phyloP scores from a whole-genome alignment of 2,329 filamentous ascomycete genomes.

The Diaporthe sp. region DNA sequence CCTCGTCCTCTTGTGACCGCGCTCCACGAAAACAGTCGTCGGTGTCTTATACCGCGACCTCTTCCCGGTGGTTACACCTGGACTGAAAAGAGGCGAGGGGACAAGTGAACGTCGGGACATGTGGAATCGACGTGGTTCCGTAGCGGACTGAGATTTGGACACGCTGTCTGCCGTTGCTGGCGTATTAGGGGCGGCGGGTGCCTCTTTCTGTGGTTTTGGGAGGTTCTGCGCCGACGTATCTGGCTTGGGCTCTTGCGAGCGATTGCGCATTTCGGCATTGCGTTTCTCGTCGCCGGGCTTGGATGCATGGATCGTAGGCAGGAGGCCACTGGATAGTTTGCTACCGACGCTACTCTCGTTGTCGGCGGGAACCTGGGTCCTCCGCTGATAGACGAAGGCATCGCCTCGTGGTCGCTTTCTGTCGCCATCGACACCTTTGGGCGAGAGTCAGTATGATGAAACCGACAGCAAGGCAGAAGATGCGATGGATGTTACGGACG shows the following conservation, averaged over 20 bases:
- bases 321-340: slow-evolving; percentile 39
- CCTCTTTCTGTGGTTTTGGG: not conserved
- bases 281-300: slow-evolving; percentile 49
- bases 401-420: slow-evolving; percentile 64
- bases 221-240: not conserved
- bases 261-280: slow-evolving; percentile 38
- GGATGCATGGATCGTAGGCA: slow-evolving; percentile 62
- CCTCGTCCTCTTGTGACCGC: slow-evolving; percentile 49
- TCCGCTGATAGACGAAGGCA: slow-evolving; percentile 67
- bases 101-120: slow-evolving; percentile 61
- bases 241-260: not conserved
- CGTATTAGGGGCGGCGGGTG: not conserved
- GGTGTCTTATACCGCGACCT: slow-evolving; percentile 48
- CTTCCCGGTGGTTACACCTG: slow-evolving; percentile 50
- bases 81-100: slow-evolving; percentile 41
- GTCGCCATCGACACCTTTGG: slow-evolving; percentile 61
- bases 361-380: slow-evolving; percentile 48
- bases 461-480: slow-evolving; percentile 24
- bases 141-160: slow-evolving; percentile 25
- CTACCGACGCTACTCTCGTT: slow-evolving; percentile 42
- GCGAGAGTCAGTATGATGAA: slow-evolving; percentile 15
- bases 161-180: slow-evolving; percentile 6
- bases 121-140: slow-evolving; percentile 64
- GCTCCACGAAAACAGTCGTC: slow-evolving; percentile 67
- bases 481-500: slow-evolving; percentile 50